These are phyloP conservation scores for Tricholoma hemisulphureum DNA, from an alignment of 768 basidiomycete genomes.

Conservation along the genomic window DNA sequence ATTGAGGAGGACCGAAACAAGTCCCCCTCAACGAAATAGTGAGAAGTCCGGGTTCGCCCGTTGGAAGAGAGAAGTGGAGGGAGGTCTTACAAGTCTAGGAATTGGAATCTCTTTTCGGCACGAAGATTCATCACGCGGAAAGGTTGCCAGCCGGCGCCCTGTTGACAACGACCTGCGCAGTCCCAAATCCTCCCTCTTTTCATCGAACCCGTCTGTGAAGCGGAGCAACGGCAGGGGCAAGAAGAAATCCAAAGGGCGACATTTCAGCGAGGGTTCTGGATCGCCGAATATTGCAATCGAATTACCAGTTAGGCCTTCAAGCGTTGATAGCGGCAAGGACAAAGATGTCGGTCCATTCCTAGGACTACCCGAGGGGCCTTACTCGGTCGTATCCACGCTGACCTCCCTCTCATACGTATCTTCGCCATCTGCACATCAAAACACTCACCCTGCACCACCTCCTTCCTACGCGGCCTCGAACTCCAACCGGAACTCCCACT, in stretches of 20 bases:
- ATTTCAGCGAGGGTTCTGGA: constrained; percentile 34
- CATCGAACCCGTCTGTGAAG: constrained; percentile 13
- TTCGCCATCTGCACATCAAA: constrained; percentile 15
- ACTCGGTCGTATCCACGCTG: constrained; percentile 11
- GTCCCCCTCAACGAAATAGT: constrained; percentile 24
- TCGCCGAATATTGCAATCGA: constrained; percentile 36
- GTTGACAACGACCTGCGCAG: constrained; percentile 17
- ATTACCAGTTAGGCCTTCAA: constrained; percentile 29
- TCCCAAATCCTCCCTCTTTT: constrained; percentile 27
- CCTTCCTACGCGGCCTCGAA: constrained; percentile 29
- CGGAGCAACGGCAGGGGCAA: constrained; percentile 37
- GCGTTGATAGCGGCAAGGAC: constrained; percentile 23
- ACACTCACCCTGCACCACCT: constrained; percentile 24
- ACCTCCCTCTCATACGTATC: constrained; percentile 27
- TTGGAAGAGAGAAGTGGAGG: constrained; percentile 46
- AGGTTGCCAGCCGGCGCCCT: constrained; percentile 12
- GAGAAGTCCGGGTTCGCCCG: constrained; percentile 37
- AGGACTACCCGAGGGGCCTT: constrained; percentile 1
- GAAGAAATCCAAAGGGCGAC: constrained; percentile 26
- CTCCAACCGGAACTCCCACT: constrained; percentile 19
- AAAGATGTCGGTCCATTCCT: constrained; percentile 15
- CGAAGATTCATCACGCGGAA: constrained; percentile 30
- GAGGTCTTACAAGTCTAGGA: constrained; percentile 27
- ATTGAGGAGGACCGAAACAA: constrained; percentile 10
- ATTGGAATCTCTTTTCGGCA: constrained; percentile 44